These are phyloP conservation scores for Actinidia arguta DNA, from an alignment of 179 eudicot species.

Conservation along the genomic window DNA sequence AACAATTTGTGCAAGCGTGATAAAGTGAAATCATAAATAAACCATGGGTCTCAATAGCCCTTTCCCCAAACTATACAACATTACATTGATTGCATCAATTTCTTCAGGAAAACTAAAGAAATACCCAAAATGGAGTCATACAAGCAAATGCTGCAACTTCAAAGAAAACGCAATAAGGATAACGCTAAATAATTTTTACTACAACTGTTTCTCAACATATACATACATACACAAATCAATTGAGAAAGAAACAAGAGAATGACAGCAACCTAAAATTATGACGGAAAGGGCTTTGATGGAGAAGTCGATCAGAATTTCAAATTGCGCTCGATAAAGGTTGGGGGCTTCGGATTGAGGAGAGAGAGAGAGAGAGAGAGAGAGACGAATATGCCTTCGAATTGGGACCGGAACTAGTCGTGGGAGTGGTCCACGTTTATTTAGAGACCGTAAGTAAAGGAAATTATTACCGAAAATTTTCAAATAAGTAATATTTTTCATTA, in stretches of 20 bases:
- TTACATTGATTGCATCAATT: not conserved
- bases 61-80: not conserved
- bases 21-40: not conserved
- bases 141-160: not conserved
- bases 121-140: not conserved
- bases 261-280: slow-evolving; percentile 6
- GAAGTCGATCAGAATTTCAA: not conserved
- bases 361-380: too few relatives aligned
- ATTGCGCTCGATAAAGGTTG: not conserved
- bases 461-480: too few relatives aligned
- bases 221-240: not conserved
- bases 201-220: not conserved
- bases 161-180: not conserved
- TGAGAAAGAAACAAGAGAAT: not conserved
- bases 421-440: too few relatives aligned
- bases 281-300: not conserved
- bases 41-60: not conserved
- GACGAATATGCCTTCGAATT: not conserved
- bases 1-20: not conserved
- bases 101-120: slow-evolving; percentile 3
- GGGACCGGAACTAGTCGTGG: too few relatives aligned
- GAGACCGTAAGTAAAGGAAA: too few relatives aligned
- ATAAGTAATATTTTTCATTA: too few relatives aligned
- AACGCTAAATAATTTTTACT: not conserved
- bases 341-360: not conserved